Evolutionary conservation across 2,329 filamentous ascomycete species (phyloP).

Genomic region (Colletotrichum acutatum): DNA sequence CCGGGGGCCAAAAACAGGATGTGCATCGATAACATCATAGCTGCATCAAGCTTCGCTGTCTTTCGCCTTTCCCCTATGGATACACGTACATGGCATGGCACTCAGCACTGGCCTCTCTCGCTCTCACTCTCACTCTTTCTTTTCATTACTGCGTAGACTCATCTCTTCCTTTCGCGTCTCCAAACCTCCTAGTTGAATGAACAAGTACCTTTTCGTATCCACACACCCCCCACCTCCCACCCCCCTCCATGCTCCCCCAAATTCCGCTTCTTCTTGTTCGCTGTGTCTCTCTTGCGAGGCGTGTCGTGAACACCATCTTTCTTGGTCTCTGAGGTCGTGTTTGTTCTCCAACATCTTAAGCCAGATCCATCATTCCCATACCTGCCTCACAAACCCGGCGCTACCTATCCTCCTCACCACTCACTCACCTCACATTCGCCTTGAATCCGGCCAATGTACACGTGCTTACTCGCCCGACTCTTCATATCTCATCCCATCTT

Average conservation of each 20-base stretch:
- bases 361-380: constrained; percentile 20
- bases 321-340: neutral
- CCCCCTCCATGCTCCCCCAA: neutral
- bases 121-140: neutral
- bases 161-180: neutral
- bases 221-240: neutral
- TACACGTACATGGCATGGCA: neutral
- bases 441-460: constrained; percentile 5
- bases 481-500: constrained; percentile 2
- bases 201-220: neutral
- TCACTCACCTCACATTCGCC: neutral
- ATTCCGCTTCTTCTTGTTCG: neutral
- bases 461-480: neutral
- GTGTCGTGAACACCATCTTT: neutral
- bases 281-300: too few species aligned
- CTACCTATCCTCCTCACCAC: neutral
- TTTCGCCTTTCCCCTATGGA: neutral
- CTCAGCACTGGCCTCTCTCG: neutral
- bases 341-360: neutral
- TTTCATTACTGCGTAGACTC: neutral
- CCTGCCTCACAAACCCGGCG: constrained; percentile 2
- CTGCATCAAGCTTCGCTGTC: constrained; percentile 28
- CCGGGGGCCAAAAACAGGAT: constrained; percentile 32
- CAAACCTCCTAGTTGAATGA: neutral
- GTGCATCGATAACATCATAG: constrained; percentile 35